phyloP scores from a whole-genome alignment of 192 early-diverging fungal genomes.

The Linnemannia elongata region DNA sequence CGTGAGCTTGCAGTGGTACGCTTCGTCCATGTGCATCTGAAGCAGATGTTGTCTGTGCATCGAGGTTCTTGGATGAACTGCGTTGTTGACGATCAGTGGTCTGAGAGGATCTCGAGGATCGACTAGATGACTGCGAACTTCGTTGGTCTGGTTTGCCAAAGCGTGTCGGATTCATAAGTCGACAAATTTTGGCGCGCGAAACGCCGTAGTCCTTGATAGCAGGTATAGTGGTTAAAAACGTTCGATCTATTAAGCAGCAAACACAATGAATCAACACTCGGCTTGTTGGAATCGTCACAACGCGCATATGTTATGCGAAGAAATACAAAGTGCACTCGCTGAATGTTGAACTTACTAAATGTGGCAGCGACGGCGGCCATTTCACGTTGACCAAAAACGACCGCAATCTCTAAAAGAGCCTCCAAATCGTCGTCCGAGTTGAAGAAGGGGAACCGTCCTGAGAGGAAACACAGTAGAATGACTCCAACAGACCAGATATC shows the following conservation, averaged over 20 bases:
- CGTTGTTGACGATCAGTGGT: background rate
- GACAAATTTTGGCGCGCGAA: slow-evolving; percentile 56
- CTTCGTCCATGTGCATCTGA: background rate
- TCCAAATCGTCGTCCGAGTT: slow-evolving; percentile 88
- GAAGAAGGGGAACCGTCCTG: slow-evolving; percentile 92
- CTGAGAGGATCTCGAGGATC: background rate
- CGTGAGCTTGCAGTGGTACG: background rate
- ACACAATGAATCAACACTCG: background rate
- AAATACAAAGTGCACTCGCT: no score
- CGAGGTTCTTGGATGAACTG: background rate
- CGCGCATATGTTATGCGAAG: no score
- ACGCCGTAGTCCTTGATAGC: slow-evolving; percentile 41
- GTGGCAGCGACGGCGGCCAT: slow-evolving; percentile 78
- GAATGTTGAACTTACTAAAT: slow-evolving; percentile 64
- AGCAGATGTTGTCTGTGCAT: no score
- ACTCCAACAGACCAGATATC: slow-evolving; percentile 97
- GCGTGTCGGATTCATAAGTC: slow-evolving; percentile 54
- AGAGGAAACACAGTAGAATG: slow-evolving; percentile 83
- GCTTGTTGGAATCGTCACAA: background rate
- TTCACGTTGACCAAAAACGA: slow-evolving; percentile 80
- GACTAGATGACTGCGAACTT: background rate
- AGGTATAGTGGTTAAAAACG: slow-evolving; percentile 68
- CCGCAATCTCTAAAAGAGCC: slow-evolving; percentile 86
- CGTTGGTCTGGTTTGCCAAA: slow-evolving; percentile 29
- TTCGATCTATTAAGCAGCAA: slow-evolving; percentile 57